Base-by-base conservation (phyloP, 768 basidiomycete genomes). In the Mycena venus region DNA sequence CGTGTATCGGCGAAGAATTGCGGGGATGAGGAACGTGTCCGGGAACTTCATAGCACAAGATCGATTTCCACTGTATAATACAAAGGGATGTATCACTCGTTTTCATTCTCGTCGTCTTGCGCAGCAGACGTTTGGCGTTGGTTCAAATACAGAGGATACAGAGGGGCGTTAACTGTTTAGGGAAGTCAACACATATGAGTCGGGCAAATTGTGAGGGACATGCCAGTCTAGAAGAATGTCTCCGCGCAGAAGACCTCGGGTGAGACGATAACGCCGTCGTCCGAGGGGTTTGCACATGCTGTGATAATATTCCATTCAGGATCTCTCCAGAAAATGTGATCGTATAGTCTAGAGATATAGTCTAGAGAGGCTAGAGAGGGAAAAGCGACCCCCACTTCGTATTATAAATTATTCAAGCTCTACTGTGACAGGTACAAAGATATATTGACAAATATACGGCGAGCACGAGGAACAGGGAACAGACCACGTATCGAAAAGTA, bases 111-210 rank as follows among this genome's bases (percentile, higher is more conserved):
- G 40, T 62, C 61, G 27, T 62, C 61, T 42, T 62, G 61, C 61
- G 17, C 61, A 62, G 61, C 61, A 47, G 61, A 62, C 40, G 58
- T 44, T 44, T 62, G 42, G 21, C 61, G 17, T 44, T 62, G 40
- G 27, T 62, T 47, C 61, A 62, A 62, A 63, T 63, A 27, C 21
- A 63, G n/a, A n/a, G n/a, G n/a, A n/a, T n/a, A n/a, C n/a, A n/a
- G 44, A 63, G 44, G 32, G 42, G 29, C 44, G 42, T 49, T 47
- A 63, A 63, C 62, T 63, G 62, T 63, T 27, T 23, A 62, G 31
- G 44, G 44, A 47, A 63, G 62, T 63, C 42, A 63, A 34, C 29
- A 63, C 62, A 49, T 47, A 32, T 47, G 62, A 63, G 44, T 61
- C 59, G 25, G 62, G 23, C 17, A n/a, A 63, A 63, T 63, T 29